phyloP scores from a whole-genome alignment of 2,329 filamentous ascomycete genomes.

The Colletotrichum navitas region DNA sequence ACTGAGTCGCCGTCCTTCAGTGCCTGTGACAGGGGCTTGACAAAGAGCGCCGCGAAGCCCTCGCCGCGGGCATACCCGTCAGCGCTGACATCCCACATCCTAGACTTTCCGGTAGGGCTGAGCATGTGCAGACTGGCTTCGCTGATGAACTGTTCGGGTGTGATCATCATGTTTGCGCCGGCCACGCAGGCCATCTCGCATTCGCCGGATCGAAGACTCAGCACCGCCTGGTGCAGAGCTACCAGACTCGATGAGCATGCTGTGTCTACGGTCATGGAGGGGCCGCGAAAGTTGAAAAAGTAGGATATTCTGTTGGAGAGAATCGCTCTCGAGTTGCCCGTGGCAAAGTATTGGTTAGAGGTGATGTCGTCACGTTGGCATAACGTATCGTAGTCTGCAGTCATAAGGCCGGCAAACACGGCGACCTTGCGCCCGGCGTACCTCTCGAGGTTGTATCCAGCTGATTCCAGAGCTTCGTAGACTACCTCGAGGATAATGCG shows the following conservation, averaged over 20 bases:
- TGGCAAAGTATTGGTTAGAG: slow-evolving; percentile 49
- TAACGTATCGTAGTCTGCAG: slow-evolving; percentile 48
- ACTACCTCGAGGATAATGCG: slow-evolving; percentile 52
- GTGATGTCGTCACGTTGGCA: slow-evolving; percentile 46
- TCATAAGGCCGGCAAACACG: slow-evolving; percentile 47
- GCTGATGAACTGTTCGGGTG: slow-evolving; percentile 43
- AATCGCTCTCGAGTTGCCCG: slow-evolving; percentile 51
- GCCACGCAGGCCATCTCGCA: slow-evolving; percentile 49
- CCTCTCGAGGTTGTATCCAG: slow-evolving; percentile 44
- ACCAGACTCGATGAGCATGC: slow-evolving; percentile 60
- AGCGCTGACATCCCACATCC: slow-evolving; percentile 56
- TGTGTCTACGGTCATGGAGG: slow-evolving; percentile 59
- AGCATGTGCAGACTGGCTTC: slow-evolving; percentile 46
- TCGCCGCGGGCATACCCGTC: slow-evolving; percentile 64
- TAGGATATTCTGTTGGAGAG: slow-evolving; percentile 57
- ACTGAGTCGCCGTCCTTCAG: slow-evolving; percentile 54
- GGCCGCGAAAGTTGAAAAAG: slow-evolving; percentile 56
- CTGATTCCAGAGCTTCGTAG: slow-evolving; percentile 50
- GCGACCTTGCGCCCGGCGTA: slow-evolving; percentile 40
- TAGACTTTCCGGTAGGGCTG: slow-evolving; percentile 49
- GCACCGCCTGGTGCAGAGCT: slow-evolving; percentile 57
- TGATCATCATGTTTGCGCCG: slow-evolving; percentile 47
- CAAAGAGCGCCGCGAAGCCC: slow-evolving; percentile 56
- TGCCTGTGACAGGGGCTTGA: slow-evolving; percentile 59
- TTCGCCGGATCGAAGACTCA: slow-evolving; percentile 53